phyloP scores from a whole-genome alignment of 2,329 filamentous ascomycete genomes.

The Fusarium solani-melongenae region DNA sequence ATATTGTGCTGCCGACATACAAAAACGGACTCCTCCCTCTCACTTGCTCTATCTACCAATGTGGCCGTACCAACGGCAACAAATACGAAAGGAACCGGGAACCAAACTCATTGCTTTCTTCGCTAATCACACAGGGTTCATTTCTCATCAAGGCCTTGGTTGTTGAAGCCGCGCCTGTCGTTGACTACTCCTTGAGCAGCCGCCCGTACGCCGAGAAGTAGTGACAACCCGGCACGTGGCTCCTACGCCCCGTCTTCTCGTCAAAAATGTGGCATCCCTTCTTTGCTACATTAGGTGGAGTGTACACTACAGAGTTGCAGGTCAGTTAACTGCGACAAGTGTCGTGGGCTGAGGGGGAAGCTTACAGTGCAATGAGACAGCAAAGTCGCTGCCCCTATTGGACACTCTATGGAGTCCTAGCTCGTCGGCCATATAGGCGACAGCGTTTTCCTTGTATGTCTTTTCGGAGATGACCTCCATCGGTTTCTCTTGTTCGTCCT shows the following conservation, averaged over 20 bases:
- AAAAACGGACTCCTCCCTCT: background rate
- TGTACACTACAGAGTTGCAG: slow-evolving; percentile 70
- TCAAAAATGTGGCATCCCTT: slow-evolving; percentile 87
- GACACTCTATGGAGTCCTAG: slow-evolving; percentile 86
- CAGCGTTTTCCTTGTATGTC: slow-evolving; percentile 75
- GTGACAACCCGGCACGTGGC: slow-evolving; percentile 75
- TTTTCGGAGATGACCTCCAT: slow-evolving; percentile 75
- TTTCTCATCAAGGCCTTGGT: slow-evolving; percentile 32
- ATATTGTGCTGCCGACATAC: slow-evolving; percentile 21
- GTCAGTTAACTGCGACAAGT: slow-evolving; percentile 48
- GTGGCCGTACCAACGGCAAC: slow-evolving; percentile 2
- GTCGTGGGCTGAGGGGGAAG: slow-evolving; percentile 32
- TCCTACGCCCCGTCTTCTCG: slow-evolving; percentile 77
- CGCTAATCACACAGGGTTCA: slow-evolving; percentile 35
- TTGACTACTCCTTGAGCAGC: slow-evolving; percentile 52
- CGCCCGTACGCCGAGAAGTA: slow-evolving; percentile 76
- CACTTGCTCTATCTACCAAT: slow-evolving; percentile 9
- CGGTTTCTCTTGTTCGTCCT: slow-evolving; percentile 59
- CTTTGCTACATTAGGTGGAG: slow-evolving; percentile 87
- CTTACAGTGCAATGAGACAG: slow-evolving; percentile 84
- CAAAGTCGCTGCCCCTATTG: slow-evolving; percentile 80
- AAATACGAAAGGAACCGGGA: slow-evolving; percentile 9
- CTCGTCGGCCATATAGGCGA: slow-evolving; percentile 92
- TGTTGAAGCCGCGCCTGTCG: slow-evolving; percentile 1
- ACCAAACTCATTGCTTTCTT: slow-evolving; percentile 8